Base-by-base conservation (phyloP, 495 filamentous ascomycete species). In the Entonaema liquescens region DNA sequence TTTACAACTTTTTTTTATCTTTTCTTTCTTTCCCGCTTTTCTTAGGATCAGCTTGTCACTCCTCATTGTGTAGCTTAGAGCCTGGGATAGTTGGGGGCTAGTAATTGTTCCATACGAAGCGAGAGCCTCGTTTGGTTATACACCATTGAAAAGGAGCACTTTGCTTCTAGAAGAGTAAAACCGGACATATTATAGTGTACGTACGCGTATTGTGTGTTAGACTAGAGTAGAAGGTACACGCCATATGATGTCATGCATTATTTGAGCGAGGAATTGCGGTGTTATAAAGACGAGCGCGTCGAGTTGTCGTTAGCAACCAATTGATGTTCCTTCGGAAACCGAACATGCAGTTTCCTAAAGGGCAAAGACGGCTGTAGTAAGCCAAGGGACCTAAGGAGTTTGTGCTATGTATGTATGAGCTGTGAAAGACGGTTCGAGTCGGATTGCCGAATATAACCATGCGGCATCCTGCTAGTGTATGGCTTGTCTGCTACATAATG, bases 361-460 rank as follows among this genome's bases (percentile, higher is more conserved):
- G 56, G 31, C 29, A 47, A 47, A 40, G 19, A 35, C 54, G 56
- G 59, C 59, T 59, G 59, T 72, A 72, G 69, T 72, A 72, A 72
- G 69, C 69, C 33, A 47, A 47, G 23, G 36, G 13, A 56, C 31
- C 13, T 31, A 42, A 17, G 53, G 28, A 63, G 13, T n/a, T n/a
- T n/a, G n/a, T n/a, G n/a, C n/a, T n/a, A n/a, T n/a, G n/a, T n/a
- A n/a, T 23, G 11, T 19, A 50, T 52, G 42, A 52, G 53, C 23
- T 47, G 28, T 21, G 23, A 33, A 59, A 49, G 62, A 25, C 29
- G 19, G 56, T 7, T 28, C 40, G 54, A 47, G 40, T 60, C 21
- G 69, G 58, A 68, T 60, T 72, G 70, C 64, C 64, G 55, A 72
- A 57, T 47, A 19, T 49, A 63, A 60, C 65, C 60, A 68, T 68